phyloP scores from a whole-genome alignment of 78 protist species.

The Blattamonas nauphoetae region DNA sequence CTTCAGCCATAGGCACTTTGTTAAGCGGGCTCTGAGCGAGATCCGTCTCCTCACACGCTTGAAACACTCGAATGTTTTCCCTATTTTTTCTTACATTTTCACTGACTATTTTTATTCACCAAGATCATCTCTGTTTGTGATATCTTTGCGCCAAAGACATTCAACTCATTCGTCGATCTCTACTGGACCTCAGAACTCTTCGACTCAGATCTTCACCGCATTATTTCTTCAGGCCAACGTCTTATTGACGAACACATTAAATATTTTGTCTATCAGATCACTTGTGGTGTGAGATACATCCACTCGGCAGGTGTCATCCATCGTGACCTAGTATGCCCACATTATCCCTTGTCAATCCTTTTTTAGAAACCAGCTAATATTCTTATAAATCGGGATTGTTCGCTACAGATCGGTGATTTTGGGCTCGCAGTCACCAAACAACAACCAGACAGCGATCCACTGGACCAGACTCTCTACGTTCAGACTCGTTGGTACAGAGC shows the following conservation, averaged over 20 bases:
- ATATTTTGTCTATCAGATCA: slow-evolving; percentile 44
- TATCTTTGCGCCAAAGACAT: not conserved
- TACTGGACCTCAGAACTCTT: not conserved
- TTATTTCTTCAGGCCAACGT: slow-evolving; percentile 25
- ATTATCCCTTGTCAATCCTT: not conserved
- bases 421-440: slow-evolving; percentile 35
- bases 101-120: not conserved
- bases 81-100: not conserved
- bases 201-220: slow-evolving; percentile 33
- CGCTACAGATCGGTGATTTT: slow-evolving; percentile 48
- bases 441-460: not conserved
- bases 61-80: not conserved
- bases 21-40: not conserved
- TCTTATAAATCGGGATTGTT: slow-evolving; percentile 36
- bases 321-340: slow-evolving; percentile 25
- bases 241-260: slow-evolving; percentile 30
- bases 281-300: slow-evolving; percentile 30
- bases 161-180: not conserved
- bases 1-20: not conserved
- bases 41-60: not conserved
- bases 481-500: slow-evolving; percentile 46
- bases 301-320: slow-evolving; percentile 41
- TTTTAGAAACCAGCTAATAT: slow-evolving; percentile 50
- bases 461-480: slow-evolving; percentile 42
- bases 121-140: not conserved